These are phyloP conservation scores for Alternaria metachromatica DNA, from an alignment of 2,329 filamentous ascomycete genomes.

Conservation along the genomic window DNA sequence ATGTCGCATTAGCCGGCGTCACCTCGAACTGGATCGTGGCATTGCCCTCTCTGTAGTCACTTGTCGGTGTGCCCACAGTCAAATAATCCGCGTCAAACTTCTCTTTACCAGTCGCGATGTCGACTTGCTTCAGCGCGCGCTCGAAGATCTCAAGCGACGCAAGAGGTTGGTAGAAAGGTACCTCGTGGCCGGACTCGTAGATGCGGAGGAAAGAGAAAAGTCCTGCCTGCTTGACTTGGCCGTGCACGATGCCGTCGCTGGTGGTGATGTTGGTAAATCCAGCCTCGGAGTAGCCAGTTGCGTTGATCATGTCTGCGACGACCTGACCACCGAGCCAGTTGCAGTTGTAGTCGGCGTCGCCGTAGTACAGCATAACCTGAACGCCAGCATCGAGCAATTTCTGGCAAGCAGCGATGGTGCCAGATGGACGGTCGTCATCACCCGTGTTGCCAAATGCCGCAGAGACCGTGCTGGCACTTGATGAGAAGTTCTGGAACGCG, in stretches of 20 bases:
- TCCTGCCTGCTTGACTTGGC: constrained; percentile 60
- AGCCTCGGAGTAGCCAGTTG: constrained; percentile 52
- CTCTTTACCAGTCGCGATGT: constrained; percentile 58
- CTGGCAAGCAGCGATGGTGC: constrained; percentile 51
- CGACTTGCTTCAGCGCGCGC: constrained; percentile 55
- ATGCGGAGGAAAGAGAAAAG: constrained; percentile 60
- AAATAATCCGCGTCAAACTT: constrained; percentile 35
- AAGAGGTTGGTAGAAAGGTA: constrained; percentile 63
- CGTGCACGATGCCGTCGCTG: constrained; percentile 57
- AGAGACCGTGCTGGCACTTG: constrained; percentile 53
- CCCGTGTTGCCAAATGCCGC: constrained; percentile 57
- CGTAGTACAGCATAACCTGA: constrained; percentile 53
- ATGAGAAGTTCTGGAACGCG: constrained; percentile 65
- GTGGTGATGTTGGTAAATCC: constrained; percentile 58
- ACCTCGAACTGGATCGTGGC: constrained; percentile 55
- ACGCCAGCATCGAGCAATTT: constrained; percentile 51
- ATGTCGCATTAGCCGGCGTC: constrained; percentile 54
- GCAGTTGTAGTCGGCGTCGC: constrained; percentile 59
- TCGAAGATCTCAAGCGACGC: constrained; percentile 59
- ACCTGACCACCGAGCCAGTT: constrained; percentile 56
- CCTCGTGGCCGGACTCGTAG: constrained; percentile 58
- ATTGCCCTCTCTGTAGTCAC: constrained; percentile 53
- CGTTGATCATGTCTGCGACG: constrained; percentile 50
- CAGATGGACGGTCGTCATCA: constrained; percentile 57
- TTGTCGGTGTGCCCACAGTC: constrained; percentile 45